Percentiles rank a stretch among this genome's conserved stretches.
Conservation (phyloP, 2,329 filamentous ascomycete genomes). For the Alternaria incomplexa region DNA sequence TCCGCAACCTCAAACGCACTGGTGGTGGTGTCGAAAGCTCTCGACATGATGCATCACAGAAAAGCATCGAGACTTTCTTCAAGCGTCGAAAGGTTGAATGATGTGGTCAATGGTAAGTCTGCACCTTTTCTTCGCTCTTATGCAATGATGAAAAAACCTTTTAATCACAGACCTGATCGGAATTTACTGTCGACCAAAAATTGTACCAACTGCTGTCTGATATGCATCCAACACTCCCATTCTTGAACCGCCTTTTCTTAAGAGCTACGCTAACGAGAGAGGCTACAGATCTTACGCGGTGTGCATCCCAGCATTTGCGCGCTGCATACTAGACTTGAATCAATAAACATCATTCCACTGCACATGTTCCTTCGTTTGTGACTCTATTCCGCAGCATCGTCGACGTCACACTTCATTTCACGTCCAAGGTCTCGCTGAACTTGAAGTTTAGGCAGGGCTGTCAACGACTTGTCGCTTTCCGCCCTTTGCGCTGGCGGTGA, state of each 20-base stretch:
- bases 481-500: constrained; percentile 3
- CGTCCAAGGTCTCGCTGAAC: not conserved
- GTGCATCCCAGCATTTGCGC: not conserved
- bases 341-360: not conserved
- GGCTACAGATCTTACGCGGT: not conserved
- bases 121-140: constrained; percentile 13
- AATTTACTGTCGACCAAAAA: constrained; percentile 72
- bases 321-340: not conserved
- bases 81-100: constrained; percentile 59
- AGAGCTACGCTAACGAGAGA: constrained; percentile 11
- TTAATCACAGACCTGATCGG: constrained; percentile 85
- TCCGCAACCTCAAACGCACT: constrained; percentile 77
- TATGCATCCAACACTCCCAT: constrained; percentile 13
- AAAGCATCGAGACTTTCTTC: constrained; percentile 79
- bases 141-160: constrained; percentile 63
- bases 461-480: not conserved
- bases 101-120: constrained; percentile 32
- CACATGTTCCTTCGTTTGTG: not conserved
- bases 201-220: constrained; percentile 88
- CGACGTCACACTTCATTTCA: not conserved
- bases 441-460: not conserved
- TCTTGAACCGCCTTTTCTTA: not conserved
- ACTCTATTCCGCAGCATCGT: not conserved
- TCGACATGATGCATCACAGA: constrained; percentile 75
- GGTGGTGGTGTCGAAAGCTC: constrained; percentile 82